Evolutionary conservation across 805 yeast species (phyloP).

Genomic region (Saccharomycopsis malanga): DNA sequence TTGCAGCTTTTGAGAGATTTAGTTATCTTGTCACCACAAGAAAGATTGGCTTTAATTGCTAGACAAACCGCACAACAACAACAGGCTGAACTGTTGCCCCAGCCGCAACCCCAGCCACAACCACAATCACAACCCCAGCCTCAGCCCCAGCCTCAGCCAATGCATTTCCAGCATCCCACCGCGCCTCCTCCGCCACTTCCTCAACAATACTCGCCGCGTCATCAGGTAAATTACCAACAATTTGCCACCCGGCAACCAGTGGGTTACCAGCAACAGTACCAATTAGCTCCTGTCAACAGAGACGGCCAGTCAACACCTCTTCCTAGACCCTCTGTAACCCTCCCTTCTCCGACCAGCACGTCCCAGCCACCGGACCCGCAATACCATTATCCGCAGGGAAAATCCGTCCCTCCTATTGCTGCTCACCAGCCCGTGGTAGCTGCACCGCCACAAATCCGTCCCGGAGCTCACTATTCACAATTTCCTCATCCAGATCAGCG

Average conservation of each 20-base stretch:
- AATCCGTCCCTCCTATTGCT: constrained; percentile 1
- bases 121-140: constrained; percentile 23
- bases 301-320: constrained; percentile 10
- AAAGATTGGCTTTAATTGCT: constrained; percentile 25
- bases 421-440: constrained; percentile 1
- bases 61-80: constrained; percentile 18
- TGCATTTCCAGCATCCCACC: constrained; percentile 23
- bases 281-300: constrained; percentile 5
- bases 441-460: not conserved
- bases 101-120: constrained; percentile 24
- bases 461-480: constrained; percentile 5
- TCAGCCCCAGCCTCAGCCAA: constrained; percentile 22
- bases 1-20: constrained; percentile 28
- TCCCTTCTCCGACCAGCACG: constrained; percentile 2
- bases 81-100: constrained; percentile 21
- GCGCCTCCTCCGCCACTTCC: constrained; percentile 22
- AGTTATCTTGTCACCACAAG: constrained; percentile 31
- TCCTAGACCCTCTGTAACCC: not conserved
- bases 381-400: constrained; percentile 8
- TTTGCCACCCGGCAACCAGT: constrained; percentile 1
- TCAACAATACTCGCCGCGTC: constrained; percentile 9
- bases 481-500: constrained; percentile 6
- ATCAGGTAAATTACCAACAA: constrained; percentile 3
- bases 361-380: constrained; percentile 1
- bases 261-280: not conserved